Percentiles rank a stretch among this genome's conserved stretches.
phyloP scores from a whole-genome alignment of 192 early-diverging fungal species.

The Allomyces arbusculus region DNA sequence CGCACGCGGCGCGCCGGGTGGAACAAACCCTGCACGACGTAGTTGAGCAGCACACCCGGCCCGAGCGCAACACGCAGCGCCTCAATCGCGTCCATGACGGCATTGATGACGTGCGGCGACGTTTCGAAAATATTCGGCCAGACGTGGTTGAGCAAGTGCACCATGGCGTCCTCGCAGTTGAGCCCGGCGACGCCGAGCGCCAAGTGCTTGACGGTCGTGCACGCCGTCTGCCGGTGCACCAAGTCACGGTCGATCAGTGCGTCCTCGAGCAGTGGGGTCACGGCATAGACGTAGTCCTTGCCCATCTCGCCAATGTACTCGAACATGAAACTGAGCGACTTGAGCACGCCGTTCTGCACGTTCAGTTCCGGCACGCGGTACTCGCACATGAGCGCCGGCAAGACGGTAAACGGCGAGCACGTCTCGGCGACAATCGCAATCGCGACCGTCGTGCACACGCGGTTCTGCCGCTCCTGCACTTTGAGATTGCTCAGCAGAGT shows the following conservation, averaged over 20 bases:
- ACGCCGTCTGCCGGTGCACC: conserved; percentile 94
- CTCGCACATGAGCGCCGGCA: conserved; percentile 97
- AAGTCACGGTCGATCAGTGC: conserved; percentile 93
- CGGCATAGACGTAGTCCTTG: conserved; percentile 95
- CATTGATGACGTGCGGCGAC: conserved; percentile 89
- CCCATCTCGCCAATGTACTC: conserved; percentile 98
- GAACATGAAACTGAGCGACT: conserved; percentile 85
- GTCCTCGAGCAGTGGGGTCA: conserved; percentile 85
- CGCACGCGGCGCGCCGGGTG: conserved; percentile 88
- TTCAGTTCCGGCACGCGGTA: conserved; percentile 98
- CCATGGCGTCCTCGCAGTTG: conserved; percentile 79
- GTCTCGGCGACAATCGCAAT: conserved; percentile 97
- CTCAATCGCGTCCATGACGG: conserved; percentile 93
- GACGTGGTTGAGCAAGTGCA: conserved; percentile 82
- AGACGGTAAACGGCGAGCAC: conserved; percentile 89
- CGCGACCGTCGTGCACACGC: conserved; percentile 97
- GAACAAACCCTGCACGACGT: conserved; percentile 85
- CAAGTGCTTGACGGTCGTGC: conserved; percentile 87
- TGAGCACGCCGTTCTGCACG: conserved; percentile 97
- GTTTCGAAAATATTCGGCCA: conserved; percentile 99
- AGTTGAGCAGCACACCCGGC: conserved; percentile 60
- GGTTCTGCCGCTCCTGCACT: conserved; percentile 96
- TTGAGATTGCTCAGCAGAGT: conserved; percentile 94
- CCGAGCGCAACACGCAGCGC: conserved; percentile 79
- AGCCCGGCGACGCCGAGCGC: conserved; percentile 79